A percentile compares a stretch with the other conserved stretches of the same genome.
Conservation (phyloP, 192 early-diverging fungal species). For the Neocallimastix lanati region DNA sequence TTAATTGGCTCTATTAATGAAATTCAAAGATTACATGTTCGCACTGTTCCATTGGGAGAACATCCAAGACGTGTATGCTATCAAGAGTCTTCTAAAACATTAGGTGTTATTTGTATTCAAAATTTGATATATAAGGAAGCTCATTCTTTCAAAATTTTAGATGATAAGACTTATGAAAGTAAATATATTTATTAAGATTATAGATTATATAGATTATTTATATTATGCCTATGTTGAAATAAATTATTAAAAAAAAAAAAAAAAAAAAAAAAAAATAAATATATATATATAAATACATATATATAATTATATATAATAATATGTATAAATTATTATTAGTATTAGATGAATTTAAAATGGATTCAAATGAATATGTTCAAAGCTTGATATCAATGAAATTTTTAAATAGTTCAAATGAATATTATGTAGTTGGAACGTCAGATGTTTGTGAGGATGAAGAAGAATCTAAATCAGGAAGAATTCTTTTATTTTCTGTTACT, state of each 20-base stretch:
- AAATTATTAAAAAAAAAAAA: too few species aligned
- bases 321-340: too few species aligned
- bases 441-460: constrained; percentile 29
- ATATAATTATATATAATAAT: too few species aligned
- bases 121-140: constrained; percentile 14
- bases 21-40: constrained; percentile 70
- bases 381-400: constrained; percentile 21
- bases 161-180: constrained; percentile 58
- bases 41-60: constrained; percentile 38
- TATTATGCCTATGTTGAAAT: too few species aligned
- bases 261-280: too few species aligned
- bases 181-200: constrained; percentile 4
- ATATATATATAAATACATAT: too few species aligned
- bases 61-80: constrained; percentile 52
- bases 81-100: constrained; percentile 23
- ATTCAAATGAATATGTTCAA: constrained; percentile 15
- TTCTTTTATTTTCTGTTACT: constrained; percentile 43
- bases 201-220: not conserved
- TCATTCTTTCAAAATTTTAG: constrained; percentile 41
- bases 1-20: constrained; percentile 60
- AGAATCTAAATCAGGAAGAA: constrained; percentile 49
- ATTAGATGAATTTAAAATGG: constrained; percentile 18
- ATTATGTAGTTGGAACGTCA: constrained; percentile 60
- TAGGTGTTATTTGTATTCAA: constrained; percentile 34
- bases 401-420: constrained; percentile 13